Evolutionary conservation across 2,329 filamentous ascomycete species (phyloP).

Genomic region (Alternaria ethzedia): DNA sequence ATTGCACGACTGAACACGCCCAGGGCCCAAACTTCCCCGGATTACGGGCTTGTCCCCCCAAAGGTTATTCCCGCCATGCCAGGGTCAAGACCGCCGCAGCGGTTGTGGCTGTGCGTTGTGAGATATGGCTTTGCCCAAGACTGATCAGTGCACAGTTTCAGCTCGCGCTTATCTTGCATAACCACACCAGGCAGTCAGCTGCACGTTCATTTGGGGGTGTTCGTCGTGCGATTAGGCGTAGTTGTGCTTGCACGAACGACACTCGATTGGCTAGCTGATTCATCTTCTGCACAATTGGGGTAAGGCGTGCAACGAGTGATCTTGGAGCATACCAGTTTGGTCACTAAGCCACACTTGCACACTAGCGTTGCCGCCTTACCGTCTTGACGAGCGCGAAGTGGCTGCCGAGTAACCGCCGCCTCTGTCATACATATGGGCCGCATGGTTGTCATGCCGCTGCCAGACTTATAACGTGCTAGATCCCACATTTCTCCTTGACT

Average conservation of each 20-base stretch:
- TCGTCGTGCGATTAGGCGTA: not conserved
- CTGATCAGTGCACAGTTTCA: not conserved
- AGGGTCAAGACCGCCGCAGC: not conserved
- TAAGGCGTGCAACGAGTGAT: not conserved
- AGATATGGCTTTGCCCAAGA: not conserved
- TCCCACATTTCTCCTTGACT: not conserved
- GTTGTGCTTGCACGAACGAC: not conserved
- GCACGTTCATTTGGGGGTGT: not conserved
- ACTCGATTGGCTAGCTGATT: not conserved
- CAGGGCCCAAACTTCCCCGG: not conserved
- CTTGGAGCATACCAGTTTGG: not conserved
- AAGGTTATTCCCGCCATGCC: not conserved
- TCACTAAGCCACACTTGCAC: conserved; percentile 2
- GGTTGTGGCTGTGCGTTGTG: not conserved
- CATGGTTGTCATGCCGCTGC: not conserved
- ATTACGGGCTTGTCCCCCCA: not conserved
- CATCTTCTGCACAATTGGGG: not conserved
- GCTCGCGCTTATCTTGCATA: not conserved
- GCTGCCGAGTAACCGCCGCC: conserved; percentile 5
- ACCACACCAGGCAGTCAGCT: not conserved
- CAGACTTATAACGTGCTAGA: not conserved
- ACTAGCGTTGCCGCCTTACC: conserved; percentile 13
- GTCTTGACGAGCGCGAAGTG: conserved; percentile 3
- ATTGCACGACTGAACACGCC: not conserved
- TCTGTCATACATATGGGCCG: conserved; percentile 3